These are phyloP conservation scores for Beta lomatogona DNA, from an alignment of 179 eudicot species.

Conservation along the genomic window DNA sequence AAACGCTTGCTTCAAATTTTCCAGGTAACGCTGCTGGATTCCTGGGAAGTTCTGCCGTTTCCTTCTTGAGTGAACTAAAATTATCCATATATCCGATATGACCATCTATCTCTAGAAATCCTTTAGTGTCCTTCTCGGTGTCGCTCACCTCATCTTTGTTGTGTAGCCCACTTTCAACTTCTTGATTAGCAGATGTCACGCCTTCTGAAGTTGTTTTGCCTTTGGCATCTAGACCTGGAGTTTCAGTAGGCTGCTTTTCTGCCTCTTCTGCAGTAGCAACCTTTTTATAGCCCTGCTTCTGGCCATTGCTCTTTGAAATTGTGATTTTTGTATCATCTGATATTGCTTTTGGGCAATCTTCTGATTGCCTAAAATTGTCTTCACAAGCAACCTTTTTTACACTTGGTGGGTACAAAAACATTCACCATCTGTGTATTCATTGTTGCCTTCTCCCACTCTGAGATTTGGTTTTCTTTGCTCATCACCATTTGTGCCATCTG, in stretches of 20 bases:
- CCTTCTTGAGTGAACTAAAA: not conserved
- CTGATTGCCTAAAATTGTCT: not conserved
- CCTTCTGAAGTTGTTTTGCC: not conserved
- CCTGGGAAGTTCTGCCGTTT: not conserved
- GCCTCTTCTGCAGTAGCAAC: not conserved
- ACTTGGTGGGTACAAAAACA: constrained; percentile 24
- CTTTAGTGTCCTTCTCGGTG: not conserved
- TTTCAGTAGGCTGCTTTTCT: not conserved
- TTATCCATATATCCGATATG: not conserved
- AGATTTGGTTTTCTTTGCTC: not conserved
- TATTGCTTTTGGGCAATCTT: not conserved
- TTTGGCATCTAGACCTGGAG: not conserved
- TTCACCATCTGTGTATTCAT: constrained; percentile 24
- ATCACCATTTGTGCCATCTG: not conserved
- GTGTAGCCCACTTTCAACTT: not conserved
- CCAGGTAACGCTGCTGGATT: not conserved
- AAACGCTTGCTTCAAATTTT: not conserved
- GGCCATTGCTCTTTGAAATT: not conserved
- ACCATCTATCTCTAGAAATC: not conserved
- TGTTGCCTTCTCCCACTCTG: not conserved
- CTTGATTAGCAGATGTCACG: not conserved
- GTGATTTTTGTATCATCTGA: not conserved
- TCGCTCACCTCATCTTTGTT: not conserved
- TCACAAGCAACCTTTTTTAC: constrained; percentile 12
- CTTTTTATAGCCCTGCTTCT: not conserved